Conservation (phyloP, 495 filamentous ascomycete genomes). For the Symbiotaphrina buchneri region DNA sequence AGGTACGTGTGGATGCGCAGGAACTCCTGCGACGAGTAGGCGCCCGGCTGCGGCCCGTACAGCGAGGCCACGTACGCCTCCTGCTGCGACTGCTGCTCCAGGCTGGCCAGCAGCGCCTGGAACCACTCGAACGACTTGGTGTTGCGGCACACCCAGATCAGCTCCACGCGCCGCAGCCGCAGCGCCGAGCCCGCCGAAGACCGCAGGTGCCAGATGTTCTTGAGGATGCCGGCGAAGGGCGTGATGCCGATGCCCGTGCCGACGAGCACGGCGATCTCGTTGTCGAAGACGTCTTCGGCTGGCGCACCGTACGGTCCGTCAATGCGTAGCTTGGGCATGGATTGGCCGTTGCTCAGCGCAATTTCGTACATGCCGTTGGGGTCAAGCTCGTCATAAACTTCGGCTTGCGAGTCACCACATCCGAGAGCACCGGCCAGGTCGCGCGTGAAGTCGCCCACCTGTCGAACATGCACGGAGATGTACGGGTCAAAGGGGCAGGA, state of each 20-base stretch:
- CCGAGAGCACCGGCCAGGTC: slow-evolving; percentile 80
- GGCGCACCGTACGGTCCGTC: slow-evolving; percentile 95
- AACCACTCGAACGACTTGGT: slow-evolving; percentile 98
- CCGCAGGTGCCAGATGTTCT: slow-evolving; percentile 95
- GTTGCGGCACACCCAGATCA: slow-evolving; percentile 98
- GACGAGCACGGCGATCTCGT: slow-evolving; percentile 92
- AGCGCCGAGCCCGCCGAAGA: slow-evolving; percentile 64
- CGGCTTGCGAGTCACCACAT: slow-evolving; percentile 61
- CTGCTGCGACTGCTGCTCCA: slow-evolving; percentile 66
- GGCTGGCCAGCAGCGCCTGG: slow-evolving; percentile 72
- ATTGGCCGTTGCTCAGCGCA: slow-evolving; percentile 76
- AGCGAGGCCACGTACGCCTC: slow-evolving; percentile 34
- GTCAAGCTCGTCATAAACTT: slow-evolving; percentile 74
- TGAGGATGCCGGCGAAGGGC: slow-evolving; percentile 90
- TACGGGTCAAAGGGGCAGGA: slow-evolving; percentile 93
- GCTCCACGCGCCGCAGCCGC: slow-evolving; percentile 84
- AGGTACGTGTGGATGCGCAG: slow-evolving; percentile 96
- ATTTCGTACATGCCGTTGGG: slow-evolving; percentile 96
- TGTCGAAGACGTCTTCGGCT: slow-evolving; percentile 92
- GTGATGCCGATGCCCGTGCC: slow-evolving; percentile 97
- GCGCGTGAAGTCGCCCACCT: slow-evolving; percentile 90
- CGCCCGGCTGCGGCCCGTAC: too few relatives aligned
- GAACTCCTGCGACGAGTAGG: slow-evolving; percentile 48
- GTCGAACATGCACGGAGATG: slow-evolving; percentile 80
- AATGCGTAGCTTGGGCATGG: slow-evolving; percentile 72